These are phyloP conservation scores for Typha latifolia DNA, from an alignment of 176 grass and related monocot genomes.

Conservation along the genomic window DNA sequence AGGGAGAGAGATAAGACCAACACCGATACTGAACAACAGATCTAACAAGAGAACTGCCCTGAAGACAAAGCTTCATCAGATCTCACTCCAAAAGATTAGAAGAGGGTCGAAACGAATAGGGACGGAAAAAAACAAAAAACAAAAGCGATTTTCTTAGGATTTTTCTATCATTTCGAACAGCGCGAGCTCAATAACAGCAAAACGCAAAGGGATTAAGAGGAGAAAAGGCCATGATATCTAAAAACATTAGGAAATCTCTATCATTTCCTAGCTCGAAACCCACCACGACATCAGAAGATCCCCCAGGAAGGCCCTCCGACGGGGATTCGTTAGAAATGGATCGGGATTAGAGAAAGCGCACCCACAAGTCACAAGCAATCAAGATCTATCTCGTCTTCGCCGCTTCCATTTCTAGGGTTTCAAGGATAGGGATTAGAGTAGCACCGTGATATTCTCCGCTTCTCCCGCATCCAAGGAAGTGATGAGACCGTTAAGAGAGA, in stretches of 20 bases:
- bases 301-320: background rate
- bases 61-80: too few relatives aligned
- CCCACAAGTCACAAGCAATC: background rate
- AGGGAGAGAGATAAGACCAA: too few relatives aligned
- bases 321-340: background rate
- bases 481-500: background rate
- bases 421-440: background rate
- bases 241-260: background rate
- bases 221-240: too few relatives aligned
- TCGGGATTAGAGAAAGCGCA: background rate
- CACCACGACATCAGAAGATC: background rate
- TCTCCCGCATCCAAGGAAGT: background rate
- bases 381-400: background rate
- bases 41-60: too few relatives aligned
- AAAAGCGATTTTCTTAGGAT: too few relatives aligned
- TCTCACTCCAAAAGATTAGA: too few relatives aligned
- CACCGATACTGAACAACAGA: too few relatives aligned
- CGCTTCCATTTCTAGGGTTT: background rate
- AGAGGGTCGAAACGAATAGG: too few relatives aligned
- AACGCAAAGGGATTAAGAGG: too few relatives aligned
- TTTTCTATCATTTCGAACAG: too few relatives aligned
- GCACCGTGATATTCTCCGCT: background rate
- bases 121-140: too few relatives aligned
- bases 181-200: too few relatives aligned
- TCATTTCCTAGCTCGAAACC: background rate